Conservation (phyloP, 345 rosid genomes). For the Kandelia obovata region DNA sequence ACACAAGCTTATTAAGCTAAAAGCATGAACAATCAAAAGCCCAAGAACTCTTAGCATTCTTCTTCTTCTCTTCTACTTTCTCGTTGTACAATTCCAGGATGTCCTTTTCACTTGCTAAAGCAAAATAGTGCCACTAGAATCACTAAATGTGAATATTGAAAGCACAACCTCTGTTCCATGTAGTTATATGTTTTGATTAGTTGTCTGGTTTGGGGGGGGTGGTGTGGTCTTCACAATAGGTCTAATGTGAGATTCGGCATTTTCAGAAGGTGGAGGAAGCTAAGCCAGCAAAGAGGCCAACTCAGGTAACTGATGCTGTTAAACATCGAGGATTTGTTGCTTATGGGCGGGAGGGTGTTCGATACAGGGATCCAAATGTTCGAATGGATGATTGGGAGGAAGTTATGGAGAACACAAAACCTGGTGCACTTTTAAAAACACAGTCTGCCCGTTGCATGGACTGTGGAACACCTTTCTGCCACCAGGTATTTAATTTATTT, state of each 20-base stretch:
- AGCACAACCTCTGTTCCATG: no score
- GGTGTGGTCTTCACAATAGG: conserved; percentile 25
- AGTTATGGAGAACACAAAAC: conserved; percentile 78
- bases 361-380: conserved; percentile 80
- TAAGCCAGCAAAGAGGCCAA: conserved; percentile 53
- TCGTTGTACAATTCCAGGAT: no score
- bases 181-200: neutral
- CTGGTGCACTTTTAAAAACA: conserved; percentile 78
- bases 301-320: conserved; percentile 52
- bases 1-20: no score
- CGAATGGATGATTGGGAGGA: conserved; percentile 91
- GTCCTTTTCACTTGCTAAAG: no score
- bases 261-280: conserved; percentile 41
- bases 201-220: neutral
- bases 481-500: conserved; percentile 49
- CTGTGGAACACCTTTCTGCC: conserved; percentile 99
- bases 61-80: no score
- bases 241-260: conserved; percentile 14
- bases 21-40: no score
- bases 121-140: no score
- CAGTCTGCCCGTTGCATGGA: conserved; percentile 99
- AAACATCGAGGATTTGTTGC: conserved; percentile 84
- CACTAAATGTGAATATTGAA: neutral
- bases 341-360: conserved; percentile 90
- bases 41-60: no score